These are phyloP conservation scores for Blepharisma japonicum DNA, from an alignment of 73 alveolate genomes.

Conservation along the genomic window DNA sequence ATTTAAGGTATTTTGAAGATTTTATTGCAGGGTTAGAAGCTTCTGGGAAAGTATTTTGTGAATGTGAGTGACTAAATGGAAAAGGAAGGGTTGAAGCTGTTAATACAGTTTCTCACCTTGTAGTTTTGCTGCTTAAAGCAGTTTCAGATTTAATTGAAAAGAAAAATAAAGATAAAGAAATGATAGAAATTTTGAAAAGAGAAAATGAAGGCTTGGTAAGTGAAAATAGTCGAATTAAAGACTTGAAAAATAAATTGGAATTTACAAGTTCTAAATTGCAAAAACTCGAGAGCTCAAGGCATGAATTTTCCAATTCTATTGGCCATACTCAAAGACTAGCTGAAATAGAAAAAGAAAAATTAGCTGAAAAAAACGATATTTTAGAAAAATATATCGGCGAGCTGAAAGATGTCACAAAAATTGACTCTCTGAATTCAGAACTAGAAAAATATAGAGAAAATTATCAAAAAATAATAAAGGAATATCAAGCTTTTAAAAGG, in stretches of 20 bases:
- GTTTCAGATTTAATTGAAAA: no score
- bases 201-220: no score
- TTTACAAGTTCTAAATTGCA: neutral
- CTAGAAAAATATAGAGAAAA: neutral
- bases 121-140: no score
- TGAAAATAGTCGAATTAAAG: neutral
- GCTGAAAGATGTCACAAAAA: constrained; percentile 20
- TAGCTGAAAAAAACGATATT: neutral
- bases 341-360: constrained; percentile 1
- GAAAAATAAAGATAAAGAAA: no score
- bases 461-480: neutral
- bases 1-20: no score
- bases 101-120: no score
- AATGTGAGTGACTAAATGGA: no score
- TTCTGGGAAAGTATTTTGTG: no score
- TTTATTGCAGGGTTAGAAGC: no score
- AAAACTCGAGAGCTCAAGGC: neutral
- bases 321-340: neutral
- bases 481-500: neutral
- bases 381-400: neutral
- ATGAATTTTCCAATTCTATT: neutral
- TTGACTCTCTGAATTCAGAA: neutral
- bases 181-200: no score
- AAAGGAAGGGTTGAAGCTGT: no score
- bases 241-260: neutral